A percentile compares a stretch with the other conserved stretches of the same genome.
These are phyloP conservation scores for Venturia pyrina DNA, from an alignment of 2,329 filamentous ascomycete species.

Conservation along the genomic window DNA sequence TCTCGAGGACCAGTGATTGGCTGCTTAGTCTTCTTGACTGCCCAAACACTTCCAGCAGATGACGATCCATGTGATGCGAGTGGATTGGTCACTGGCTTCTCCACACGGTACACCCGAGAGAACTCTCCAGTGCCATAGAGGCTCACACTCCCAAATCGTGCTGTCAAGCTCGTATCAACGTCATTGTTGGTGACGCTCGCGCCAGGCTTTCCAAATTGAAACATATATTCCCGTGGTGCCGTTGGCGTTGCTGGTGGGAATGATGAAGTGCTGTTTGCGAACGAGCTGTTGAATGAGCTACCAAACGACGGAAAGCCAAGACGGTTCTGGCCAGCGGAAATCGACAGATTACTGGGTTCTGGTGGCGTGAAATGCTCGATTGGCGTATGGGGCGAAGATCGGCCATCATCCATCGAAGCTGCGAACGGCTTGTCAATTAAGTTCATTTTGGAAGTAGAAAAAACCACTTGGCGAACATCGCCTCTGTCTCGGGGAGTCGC, in stretches of 20 bases:
- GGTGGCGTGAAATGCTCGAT: slow-evolving; percentile 63
- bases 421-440: neutral
- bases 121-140: slow-evolving; percentile 83
- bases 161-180: slow-evolving; percentile 62
- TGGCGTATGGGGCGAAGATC: slow-evolving; percentile 64
- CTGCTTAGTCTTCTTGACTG: slow-evolving; percentile 86
- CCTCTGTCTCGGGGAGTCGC: neutral
- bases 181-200: slow-evolving; percentile 61
- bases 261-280: slow-evolving; percentile 30
- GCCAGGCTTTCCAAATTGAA: slow-evolving; percentile 32
- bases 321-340: slow-evolving; percentile 50
- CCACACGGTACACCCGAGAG: slow-evolving; percentile 80
- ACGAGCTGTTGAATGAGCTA: slow-evolving; percentile 28
- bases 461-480: neutral
- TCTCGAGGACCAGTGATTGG: slow-evolving; percentile 70
- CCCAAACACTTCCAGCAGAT: slow-evolving; percentile 50
- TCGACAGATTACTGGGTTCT: slow-evolving; percentile 74
- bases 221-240: slow-evolving; percentile 47
- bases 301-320: slow-evolving; percentile 19
- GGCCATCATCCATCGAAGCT: slow-evolving; percentile 32
- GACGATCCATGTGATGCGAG: slow-evolving; percentile 18
- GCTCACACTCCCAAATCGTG: slow-evolving; percentile 72
- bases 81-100: slow-evolving; percentile 31
- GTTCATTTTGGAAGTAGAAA: slow-evolving; percentile 1
- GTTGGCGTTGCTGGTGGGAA: slow-evolving; percentile 78